These are phyloP conservation scores for Cyberlindnera euphorbiiphila DNA, from an alignment of 805 yeast genomes.

Conservation along the genomic window DNA sequence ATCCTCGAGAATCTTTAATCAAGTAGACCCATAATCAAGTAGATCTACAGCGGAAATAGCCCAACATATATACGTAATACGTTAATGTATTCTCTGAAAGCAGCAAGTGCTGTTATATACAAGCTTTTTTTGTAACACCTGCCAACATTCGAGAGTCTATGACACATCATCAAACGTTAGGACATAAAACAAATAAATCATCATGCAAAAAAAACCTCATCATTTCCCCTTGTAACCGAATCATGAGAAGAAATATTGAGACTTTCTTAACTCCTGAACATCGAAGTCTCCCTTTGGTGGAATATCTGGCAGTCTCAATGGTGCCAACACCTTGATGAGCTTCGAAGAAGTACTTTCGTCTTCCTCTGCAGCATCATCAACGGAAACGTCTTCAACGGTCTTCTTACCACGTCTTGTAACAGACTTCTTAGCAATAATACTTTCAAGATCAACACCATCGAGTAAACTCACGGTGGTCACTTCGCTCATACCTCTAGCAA, in stretches of 20 bases:
- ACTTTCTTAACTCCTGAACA: conserved; percentile 63
- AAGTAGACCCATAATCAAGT: conserved; percentile 1
- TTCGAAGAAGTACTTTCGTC: conserved; percentile 14
- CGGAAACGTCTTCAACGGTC: conserved; percentile 28
- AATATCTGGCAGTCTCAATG: conserved; percentile 64
- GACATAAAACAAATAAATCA: conserved; percentile 1
- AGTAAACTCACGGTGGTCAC: conserved; percentile 68
- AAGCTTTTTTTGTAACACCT: background rate
- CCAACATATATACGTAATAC: background rate
- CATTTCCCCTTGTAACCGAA: background rate
- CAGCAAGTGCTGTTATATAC: conserved; percentile 1
- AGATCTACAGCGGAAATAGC: background rate
- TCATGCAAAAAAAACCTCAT: conserved; percentile 1
- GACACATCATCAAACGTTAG: conserved; percentile 1
- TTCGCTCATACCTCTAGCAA: conserved; percentile 48
- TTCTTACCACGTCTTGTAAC: conserved; percentile 4
- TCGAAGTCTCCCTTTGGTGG: conserved; percentile 85
- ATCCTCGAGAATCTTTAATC: conserved; percentile 4
- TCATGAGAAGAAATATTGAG: conserved; percentile 71
- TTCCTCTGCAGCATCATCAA: conserved; percentile 12
- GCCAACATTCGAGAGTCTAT: conserved; percentile 1
- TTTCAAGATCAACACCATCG: conserved; percentile 19
- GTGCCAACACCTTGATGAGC: conserved; percentile 46
- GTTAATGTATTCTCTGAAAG: background rate
- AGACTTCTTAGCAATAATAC: conserved; percentile 10